These are phyloP conservation scores for Alternaria ventricosa DNA, from an alignment of 2,329 filamentous ascomycete genomes.

Conservation along the genomic window DNA sequence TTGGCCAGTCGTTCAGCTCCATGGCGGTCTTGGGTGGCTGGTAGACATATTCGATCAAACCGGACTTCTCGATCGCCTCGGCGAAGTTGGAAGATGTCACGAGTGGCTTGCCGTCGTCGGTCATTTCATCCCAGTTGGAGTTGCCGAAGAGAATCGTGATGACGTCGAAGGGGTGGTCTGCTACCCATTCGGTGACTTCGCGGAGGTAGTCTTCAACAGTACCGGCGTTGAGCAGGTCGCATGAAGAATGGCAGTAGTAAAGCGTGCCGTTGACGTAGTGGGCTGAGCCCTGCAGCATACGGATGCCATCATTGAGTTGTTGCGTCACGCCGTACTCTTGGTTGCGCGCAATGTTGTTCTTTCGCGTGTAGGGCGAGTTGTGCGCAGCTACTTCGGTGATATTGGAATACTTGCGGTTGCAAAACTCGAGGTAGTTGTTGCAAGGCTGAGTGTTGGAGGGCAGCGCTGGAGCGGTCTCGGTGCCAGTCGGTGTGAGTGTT, in stretches of 20 bases:
- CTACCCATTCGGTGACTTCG: slow-evolving; percentile 75
- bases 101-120: slow-evolving; percentile 54
- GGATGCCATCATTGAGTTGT: slow-evolving; percentile 51
- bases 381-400: slow-evolving; percentile 52
- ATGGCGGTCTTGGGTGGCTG: slow-evolving; percentile 77
- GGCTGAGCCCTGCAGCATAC: slow-evolving; percentile 64
- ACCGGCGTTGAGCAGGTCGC: slow-evolving; percentile 83
- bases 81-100: slow-evolving; percentile 69
- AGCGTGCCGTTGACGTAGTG: slow-evolving; percentile 65
- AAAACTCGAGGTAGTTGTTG: slow-evolving; percentile 51
- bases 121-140: slow-evolving; percentile 55
- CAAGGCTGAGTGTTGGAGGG: slow-evolving; percentile 52
- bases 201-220: slow-evolving; percentile 77
- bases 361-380: slow-evolving; percentile 47
- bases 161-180: slow-evolving; percentile 81
- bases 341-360: slow-evolving; percentile 47
- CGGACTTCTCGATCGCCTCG: slow-evolving; percentile 72
- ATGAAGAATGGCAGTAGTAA: slow-evolving; percentile 87
- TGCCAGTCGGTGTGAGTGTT: slow-evolving; percentile 30
- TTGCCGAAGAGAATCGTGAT: slow-evolving; percentile 89
- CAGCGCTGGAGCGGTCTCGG: slow-evolving; percentile 31
- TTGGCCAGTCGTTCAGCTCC: slow-evolving; percentile 82
- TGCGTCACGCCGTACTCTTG: slow-evolving; percentile 46
- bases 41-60: slow-evolving; percentile 77
- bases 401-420: slow-evolving; percentile 49